Conservation (phyloP, 306 rosid genomes). For the Cucumis melo region DNA sequence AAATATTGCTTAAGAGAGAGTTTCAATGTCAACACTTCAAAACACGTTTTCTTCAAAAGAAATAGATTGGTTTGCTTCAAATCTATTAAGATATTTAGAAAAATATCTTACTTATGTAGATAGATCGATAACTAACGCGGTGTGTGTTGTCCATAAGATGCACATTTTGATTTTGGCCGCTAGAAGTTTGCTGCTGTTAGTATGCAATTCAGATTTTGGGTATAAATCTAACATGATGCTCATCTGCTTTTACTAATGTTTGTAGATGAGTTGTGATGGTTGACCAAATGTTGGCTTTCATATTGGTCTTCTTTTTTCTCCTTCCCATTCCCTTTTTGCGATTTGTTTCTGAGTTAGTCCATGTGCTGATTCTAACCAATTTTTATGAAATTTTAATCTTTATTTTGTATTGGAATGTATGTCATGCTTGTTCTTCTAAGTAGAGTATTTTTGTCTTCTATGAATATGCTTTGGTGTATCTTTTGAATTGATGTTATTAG, state of each 20-base stretch:
- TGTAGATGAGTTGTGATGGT: too few species aligned
- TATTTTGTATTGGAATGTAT: neutral
- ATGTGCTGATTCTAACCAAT: neutral
- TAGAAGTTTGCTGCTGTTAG: neutral
- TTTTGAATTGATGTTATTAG: too few species aligned
- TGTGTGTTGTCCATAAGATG: neutral
- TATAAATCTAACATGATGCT: too few species aligned
- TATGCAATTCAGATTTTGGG: slow-evolving; percentile 1
- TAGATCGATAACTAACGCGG: neutral
- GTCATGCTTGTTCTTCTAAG: neutral
- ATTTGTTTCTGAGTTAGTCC: neutral
- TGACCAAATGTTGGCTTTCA: too few species aligned
- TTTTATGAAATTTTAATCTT: neutral
- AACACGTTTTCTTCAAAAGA: too few species aligned
- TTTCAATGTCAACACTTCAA: too few species aligned
- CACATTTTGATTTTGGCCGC: neutral
- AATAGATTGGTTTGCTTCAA: too few species aligned
- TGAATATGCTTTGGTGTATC: too few species aligned
- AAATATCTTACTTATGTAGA: slow-evolving; percentile 3
- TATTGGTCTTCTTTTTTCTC: too few species aligned
- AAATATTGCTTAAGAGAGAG: too few species aligned
- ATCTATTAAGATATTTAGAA: too few species aligned
- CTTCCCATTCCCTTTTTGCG: neutral
- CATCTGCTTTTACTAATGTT: too few species aligned
- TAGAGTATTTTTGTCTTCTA: neutral